These are phyloP conservation scores for Blastocystis sp. DNA, from an alignment of 352 stramenopile species.

Conservation along the genomic window DNA sequence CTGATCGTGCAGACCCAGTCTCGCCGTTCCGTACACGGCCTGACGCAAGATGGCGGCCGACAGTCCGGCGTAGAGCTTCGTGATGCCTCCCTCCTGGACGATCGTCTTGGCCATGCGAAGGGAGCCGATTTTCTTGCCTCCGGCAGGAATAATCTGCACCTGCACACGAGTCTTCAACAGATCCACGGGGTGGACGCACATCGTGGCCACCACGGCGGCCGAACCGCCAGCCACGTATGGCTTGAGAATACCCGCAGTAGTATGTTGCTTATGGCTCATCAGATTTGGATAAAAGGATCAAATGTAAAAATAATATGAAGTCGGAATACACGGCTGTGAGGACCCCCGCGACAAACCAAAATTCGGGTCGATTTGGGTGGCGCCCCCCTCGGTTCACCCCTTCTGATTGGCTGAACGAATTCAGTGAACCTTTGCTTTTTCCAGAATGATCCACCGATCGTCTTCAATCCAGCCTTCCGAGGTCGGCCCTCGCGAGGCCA, in stretches of 20 bases:
- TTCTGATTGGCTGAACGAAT: not conserved
- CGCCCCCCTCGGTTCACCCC: not conserved
- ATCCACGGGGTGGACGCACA: constrained; percentile 69
- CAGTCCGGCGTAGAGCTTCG: constrained; percentile 73
- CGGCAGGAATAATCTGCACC: constrained; percentile 36
- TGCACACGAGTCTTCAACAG: constrained; percentile 70
- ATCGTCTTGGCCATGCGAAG: constrained; percentile 50
- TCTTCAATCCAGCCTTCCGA: too few relatives aligned
- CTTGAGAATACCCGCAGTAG: constrained; percentile 43
- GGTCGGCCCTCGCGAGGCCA: too few relatives aligned
- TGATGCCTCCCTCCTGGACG: constrained; percentile 47
- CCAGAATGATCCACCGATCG: too few relatives aligned
- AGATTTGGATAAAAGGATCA: not conserved
- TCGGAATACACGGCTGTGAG: not conserved
- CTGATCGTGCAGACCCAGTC: constrained; percentile 73
- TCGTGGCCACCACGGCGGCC: constrained; percentile 63
- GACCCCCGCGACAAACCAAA: not conserved
- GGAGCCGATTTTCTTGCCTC: constrained; percentile 25
- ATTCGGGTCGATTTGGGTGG: not conserved
- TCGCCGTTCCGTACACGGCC: constrained; percentile 75
- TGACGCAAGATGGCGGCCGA: constrained; percentile 75
- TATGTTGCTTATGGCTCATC: constrained; percentile 19
- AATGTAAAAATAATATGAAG: not conserved
- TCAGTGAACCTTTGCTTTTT: not conserved
- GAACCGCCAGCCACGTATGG: constrained; percentile 64